phyloP scores from a whole-genome alignment of 2,329 filamentous ascomycete genomes.

The Pseudogymnoascus sp. region DNA sequence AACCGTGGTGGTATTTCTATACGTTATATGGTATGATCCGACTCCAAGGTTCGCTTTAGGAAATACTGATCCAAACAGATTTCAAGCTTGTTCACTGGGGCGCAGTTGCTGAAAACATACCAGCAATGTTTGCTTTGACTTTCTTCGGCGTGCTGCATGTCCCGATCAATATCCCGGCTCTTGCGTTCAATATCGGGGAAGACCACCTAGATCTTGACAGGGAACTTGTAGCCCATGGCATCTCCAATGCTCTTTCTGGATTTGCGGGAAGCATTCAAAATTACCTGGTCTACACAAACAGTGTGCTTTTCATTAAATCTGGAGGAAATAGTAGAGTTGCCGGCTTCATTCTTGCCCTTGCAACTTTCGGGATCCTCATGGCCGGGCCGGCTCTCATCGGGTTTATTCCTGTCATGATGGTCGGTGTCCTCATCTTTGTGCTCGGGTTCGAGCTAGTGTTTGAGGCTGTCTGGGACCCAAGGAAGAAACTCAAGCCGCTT shows the following conservation, averaged over 20 bases:
- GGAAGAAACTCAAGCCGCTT: constrained; percentile 75
- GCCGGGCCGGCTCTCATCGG: constrained; percentile 83
- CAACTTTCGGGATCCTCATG: constrained; percentile 75
- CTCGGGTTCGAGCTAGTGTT: constrained; percentile 86
- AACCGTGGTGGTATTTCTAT: constrained; percentile 98
- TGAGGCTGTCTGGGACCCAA: constrained; percentile 82
- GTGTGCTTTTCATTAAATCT: constrained; percentile 89
- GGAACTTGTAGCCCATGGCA: constrained; percentile 84
- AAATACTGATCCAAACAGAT: constrained; percentile 41
- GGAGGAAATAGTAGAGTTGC: constrained; percentile 82
- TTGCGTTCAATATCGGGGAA: constrained; percentile 83
- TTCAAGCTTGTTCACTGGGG: constrained; percentile 75
- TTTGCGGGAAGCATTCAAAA: constrained; percentile 85
- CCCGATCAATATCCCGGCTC: constrained; percentile 91
- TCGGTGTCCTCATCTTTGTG: constrained; percentile 89
- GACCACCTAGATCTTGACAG: constrained; percentile 87
- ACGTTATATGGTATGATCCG: constrained; percentile 72
- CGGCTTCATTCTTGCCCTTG: constrained; percentile 71
- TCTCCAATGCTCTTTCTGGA: constrained; percentile 87
- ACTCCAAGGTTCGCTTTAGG: constrained; percentile 14
- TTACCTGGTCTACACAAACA: constrained; percentile 96
- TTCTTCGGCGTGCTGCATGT: constrained; percentile 98
- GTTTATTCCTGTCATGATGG: constrained; percentile 93
- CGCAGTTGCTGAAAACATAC: constrained; percentile 74
- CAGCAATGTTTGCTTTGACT: constrained; percentile 91